phyloP scores from a whole-genome alignment of 257 asterid species.

The Phtheirospermum japonicum region DNA sequence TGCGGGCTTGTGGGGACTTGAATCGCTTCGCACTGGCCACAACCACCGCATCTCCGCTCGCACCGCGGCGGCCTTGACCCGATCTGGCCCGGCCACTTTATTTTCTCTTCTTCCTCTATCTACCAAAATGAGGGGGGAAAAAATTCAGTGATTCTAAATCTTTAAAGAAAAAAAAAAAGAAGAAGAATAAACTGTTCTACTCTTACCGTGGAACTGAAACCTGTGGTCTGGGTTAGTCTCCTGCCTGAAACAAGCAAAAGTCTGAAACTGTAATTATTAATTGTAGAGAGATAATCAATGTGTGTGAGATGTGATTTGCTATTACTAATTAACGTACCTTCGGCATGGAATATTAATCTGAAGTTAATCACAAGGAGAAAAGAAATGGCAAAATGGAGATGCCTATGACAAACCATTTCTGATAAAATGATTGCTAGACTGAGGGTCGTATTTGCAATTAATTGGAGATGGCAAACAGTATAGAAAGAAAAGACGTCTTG shows the following conservation, averaged over 20 bases:
- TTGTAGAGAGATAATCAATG: not conserved
- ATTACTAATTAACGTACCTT: constrained; percentile 39
- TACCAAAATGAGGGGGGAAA: too few relatives aligned
- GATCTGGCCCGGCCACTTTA: constrained; percentile 40
- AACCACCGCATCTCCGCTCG: constrained; percentile 54
- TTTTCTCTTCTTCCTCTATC: constrained; percentile 30
- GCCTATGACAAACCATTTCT: too few relatives aligned
- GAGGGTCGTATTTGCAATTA: too few relatives aligned
- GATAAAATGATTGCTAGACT: too few relatives aligned
- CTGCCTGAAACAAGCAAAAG: constrained; percentile 48
- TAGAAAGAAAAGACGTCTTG: too few relatives aligned
- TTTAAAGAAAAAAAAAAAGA: not conserved
- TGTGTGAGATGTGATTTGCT: not conserved
- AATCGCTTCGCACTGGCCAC: constrained; percentile 75
- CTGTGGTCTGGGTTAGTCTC: constrained; percentile 23
- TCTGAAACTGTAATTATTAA: not conserved
- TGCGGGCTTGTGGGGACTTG: constrained; percentile 80
- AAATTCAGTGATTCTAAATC: too few relatives aligned
- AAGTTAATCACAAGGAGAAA: constrained; percentile 28
- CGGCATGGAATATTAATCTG: constrained; percentile 29
- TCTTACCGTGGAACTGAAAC: constrained; percentile 39
- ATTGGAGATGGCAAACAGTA: too few relatives aligned
- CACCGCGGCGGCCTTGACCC: constrained; percentile 92
- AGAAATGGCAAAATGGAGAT: constrained; percentile 19
- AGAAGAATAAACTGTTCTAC: not conserved